Base-by-base conservation (phyloP, 2,329 filamentous ascomycete genomes). In the Colletotrichum horii region DNA sequence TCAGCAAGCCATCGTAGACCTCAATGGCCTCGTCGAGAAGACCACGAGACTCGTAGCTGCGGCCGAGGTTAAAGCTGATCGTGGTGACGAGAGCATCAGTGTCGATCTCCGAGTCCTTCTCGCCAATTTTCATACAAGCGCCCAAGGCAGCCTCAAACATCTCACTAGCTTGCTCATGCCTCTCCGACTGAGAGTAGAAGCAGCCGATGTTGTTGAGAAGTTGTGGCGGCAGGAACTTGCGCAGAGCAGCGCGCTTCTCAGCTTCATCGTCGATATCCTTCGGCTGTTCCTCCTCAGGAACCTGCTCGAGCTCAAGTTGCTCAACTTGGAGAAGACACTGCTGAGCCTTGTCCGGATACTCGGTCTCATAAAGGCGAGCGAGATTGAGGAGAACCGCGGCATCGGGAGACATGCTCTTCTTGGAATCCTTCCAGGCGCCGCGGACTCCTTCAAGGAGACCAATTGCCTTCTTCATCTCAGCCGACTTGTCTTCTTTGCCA, bases 181-280 rank as follows among this genome's bases (percentile, higher is more conserved):
- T 96, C 80, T 98, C 96, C 3, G 93, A 90, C 82, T 98, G 96
- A 79, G 95, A 98, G 79, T 98, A 92, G 85, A 98, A 98, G 84
- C 96, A 98, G 7, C 95, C 97, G 82, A 98, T 98, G 83, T 99
- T 99, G 88, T 98, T 99, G 58, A 99, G 90, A 3, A 98, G 89
- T 81, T 98, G 96, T 6, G 97, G 97, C 2, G 96, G 95, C 2
- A 99, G 88, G 74, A 94, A 89, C 81, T 96, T 94, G 70, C 96
- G 93, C 32, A 98, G 88, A 19, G 89, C 88, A 26, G 87, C 87
- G 71, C 91, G 90, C 72, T 91, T 85, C 34, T 91, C 89, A 4
- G 88, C 89, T 74, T 94, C 91, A 69, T 95, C 92, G 19, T 80
- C 80, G 6, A 81, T 77, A 60, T 89, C 89, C 30, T 90, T 85